Percentiles rank a stretch among this genome's conserved stretches.
Conservation (phyloP, 2,329 filamentous ascomycete genomes). For the Trichothecium roseum region DNA sequence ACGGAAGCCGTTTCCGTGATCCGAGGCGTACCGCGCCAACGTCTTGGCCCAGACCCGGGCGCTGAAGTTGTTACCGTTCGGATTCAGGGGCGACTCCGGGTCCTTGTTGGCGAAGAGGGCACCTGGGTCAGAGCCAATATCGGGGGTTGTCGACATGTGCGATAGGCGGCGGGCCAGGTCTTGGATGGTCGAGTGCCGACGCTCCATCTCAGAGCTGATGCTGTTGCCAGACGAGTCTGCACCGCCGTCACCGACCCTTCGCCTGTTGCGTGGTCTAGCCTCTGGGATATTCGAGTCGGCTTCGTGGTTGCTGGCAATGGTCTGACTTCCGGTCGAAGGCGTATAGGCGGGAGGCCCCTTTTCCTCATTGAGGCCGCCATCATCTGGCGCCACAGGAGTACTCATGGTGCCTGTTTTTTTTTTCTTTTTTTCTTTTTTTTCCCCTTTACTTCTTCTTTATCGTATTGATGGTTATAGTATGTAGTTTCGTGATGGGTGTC, state of each 20-base stretch:
- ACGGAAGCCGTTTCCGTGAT: conserved; percentile 15
- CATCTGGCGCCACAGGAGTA: too few species aligned
- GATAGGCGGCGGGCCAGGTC: conserved; percentile 41
- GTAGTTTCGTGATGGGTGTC: too few species aligned
- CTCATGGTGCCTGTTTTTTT: too few species aligned
- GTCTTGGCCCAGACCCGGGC: conserved; percentile 27
- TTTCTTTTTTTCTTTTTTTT: too few species aligned
- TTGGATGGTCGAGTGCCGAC: conserved; percentile 37
- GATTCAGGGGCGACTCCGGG: conserved; percentile 35
- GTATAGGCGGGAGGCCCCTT: conserved; percentile 5
- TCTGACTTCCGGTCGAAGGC: neutral
- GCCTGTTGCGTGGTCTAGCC: too few species aligned
- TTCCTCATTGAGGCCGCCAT: too few species aligned
- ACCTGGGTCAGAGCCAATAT: conserved; percentile 20
- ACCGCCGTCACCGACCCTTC: conserved; percentile 18
- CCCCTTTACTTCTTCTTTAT: too few species aligned
- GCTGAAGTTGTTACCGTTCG: conserved; percentile 36
- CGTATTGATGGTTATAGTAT: too few species aligned
- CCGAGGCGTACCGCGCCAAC: conserved; percentile 12
- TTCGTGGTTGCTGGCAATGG: neutral
- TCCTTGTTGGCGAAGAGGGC: conserved; percentile 2
- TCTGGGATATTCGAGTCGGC: neutral
- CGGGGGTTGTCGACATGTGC: conserved; percentile 23
- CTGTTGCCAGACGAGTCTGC: conserved; percentile 16
- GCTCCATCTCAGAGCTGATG: conserved; percentile 25